These are phyloP conservation scores for Xerocomellus amylosporus DNA, from an alignment of 768 basidiomycete species.

Conservation along the genomic window DNA sequence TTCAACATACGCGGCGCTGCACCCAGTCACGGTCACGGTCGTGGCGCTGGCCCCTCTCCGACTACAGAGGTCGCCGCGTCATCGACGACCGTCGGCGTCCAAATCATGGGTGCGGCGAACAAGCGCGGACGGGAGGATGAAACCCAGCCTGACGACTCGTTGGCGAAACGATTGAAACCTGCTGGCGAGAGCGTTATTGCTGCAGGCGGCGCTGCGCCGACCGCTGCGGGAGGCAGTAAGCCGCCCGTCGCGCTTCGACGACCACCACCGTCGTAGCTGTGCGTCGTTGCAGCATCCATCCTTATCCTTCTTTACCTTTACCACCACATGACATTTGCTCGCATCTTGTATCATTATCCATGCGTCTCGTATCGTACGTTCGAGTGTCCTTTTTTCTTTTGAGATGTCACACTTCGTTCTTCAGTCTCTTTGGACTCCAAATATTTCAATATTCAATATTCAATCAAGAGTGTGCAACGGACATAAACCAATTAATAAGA, in stretches of 20 bases:
- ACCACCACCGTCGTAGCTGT: slow-evolving; percentile 18
- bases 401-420: neutral
- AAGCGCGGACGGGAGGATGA: slow-evolving; percentile 66
- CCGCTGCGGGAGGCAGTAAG: slow-evolving; percentile 22
- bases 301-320: neutral
- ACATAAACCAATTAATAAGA: slow-evolving; percentile 19
- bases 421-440: neutral
- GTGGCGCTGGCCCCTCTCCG: slow-evolving; percentile 21
- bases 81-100: slow-evolving; percentile 42
- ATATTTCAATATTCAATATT: neutral
- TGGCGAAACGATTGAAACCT: slow-evolving; percentile 67
- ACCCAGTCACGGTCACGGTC: no score
- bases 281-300: neutral
- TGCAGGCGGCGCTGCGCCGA: neutral
- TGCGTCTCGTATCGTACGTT: neutral
- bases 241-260: slow-evolving; percentile 37
- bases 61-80: slow-evolving; percentile 20
- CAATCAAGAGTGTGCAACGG: neutral
- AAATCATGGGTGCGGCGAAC: slow-evolving; percentile 61
- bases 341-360: slow-evolving; percentile 25
- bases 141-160: slow-evolving; percentile 47
- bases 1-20: slow-evolving; percentile 32
- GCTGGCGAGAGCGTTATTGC: slow-evolving; percentile 26
- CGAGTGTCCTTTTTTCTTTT: neutral
- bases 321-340: neutral